Percentiles rank a stretch among this genome's conserved stretches.
Conservation (phyloP, 768 basidiomycete species). For the Lactifluus echinatus region DNA sequence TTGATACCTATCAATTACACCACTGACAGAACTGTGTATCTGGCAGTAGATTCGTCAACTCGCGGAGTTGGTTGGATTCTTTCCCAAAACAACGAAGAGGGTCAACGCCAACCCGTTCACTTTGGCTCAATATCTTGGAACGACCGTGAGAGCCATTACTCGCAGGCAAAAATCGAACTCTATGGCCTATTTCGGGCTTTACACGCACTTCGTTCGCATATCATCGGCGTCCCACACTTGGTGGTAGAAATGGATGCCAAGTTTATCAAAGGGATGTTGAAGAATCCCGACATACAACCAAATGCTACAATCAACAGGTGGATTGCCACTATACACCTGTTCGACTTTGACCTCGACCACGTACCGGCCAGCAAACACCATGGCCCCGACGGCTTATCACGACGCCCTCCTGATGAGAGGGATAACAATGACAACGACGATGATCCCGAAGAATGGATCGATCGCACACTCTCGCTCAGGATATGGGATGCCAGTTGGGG, state of each 20-base stretch:
- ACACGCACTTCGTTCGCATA: too few species aligned
- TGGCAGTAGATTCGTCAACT: constrained; percentile 25
- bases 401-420: background rate
- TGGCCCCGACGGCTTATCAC: constrained; percentile 29
- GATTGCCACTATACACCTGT: too few species aligned
- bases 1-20: too few species aligned
- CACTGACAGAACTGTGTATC: too few species aligned
- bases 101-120: constrained; percentile 22
- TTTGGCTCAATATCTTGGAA: too few species aligned
- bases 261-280: constrained; percentile 35
- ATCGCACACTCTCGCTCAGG: background rate
- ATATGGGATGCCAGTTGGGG: background rate
- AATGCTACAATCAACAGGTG: constrained; percentile 32
- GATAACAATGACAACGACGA: background rate
- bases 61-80: constrained; percentile 26
- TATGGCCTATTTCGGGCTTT: too few species aligned
- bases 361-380: constrained; percentile 24
- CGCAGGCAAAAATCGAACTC: too few species aligned
- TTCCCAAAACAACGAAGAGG: constrained; percentile 20
- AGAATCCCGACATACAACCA: constrained; percentile 32
- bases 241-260: too few species aligned
- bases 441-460: constrained; percentile 7
- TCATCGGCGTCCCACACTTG: too few species aligned
- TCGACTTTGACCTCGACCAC: constrained; percentile 31
- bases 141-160: too few species aligned